phyloP scores from a whole-genome alignment of 208 protist species.

The Leishmania gerbilli region DNA sequence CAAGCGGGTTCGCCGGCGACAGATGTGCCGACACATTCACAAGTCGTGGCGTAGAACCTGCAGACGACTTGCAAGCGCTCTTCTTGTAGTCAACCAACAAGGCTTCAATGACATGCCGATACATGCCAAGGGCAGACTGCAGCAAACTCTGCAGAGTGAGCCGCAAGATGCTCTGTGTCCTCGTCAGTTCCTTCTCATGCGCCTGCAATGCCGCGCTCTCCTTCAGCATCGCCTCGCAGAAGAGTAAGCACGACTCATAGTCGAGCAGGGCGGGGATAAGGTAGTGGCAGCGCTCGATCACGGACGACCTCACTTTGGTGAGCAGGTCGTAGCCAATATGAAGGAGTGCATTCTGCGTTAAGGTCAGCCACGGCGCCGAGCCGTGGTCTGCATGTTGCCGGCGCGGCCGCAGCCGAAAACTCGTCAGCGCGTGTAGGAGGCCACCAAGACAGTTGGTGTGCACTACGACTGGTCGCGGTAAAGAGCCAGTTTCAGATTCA shows the following conservation, averaged over 20 bases:
- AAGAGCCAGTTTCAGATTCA: not conserved
- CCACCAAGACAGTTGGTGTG: slow-evolving; percentile 15
- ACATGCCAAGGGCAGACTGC: not conserved
- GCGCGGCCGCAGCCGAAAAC: slow-evolving; percentile 1
- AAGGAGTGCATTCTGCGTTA: slow-evolving; percentile 18
- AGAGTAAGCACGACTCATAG: slow-evolving; percentile 21
- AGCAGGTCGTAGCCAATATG: slow-evolving; percentile 32
- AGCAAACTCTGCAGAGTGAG: slow-evolving; percentile 1
- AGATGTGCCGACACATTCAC: not conserved
- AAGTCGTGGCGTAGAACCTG: not conserved
- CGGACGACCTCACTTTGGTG: slow-evolving; percentile 15
- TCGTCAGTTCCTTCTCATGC: not conserved
- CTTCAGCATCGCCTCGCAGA: slow-evolving; percentile 14
- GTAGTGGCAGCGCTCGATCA: slow-evolving; percentile 37
- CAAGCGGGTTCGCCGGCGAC: not conserved
- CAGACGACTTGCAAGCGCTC: not conserved
- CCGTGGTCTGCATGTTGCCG: not conserved
- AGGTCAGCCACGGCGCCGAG: slow-evolving; percentile 5
- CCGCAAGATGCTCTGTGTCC: not conserved
- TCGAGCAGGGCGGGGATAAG: slow-evolving; percentile 22
- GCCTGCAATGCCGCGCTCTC: not conserved
- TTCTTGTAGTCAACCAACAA: slow-evolving; percentile 8
- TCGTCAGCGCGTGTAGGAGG: slow-evolving; percentile 9
- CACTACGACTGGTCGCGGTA: not conserved
- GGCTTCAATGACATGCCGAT: not conserved